Evolutionary conservation across 495 filamentous ascomycete genomes (phyloP).

Genomic region (Talaromyces borbonicus): DNA sequence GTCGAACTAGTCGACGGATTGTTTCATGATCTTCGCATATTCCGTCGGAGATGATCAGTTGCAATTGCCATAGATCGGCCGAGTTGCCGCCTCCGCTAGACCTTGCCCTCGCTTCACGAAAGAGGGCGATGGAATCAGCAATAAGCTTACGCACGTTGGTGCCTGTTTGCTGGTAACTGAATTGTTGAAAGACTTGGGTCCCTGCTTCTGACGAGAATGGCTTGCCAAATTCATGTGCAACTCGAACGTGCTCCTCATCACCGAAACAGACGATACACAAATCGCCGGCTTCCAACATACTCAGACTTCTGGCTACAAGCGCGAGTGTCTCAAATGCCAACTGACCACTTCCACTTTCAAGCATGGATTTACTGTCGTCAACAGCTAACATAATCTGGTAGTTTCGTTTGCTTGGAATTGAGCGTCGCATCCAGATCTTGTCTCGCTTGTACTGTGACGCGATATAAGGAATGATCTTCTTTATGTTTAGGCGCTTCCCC

Average conservation of each 20-base stretch:
- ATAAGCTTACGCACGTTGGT: constrained; percentile 80
- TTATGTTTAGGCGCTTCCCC: constrained; percentile 96
- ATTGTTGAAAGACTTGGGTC: constrained; percentile 67
- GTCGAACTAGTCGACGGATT: constrained; percentile 68
- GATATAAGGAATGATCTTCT: constrained; percentile 98
- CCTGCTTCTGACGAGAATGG: constrained; percentile 80
- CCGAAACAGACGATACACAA: constrained; percentile 87
- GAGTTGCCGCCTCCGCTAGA: constrained; percentile 37
- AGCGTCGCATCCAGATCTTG: constrained; percentile 98
- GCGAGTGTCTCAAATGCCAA: constrained; percentile 89
- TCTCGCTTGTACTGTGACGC: constrained; percentile 95
- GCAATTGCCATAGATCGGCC: constrained; percentile 90
- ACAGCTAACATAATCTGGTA: constrained; percentile 97
- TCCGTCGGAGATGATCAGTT: constrained; percentile 87
- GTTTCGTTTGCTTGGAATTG: constrained; percentile 78
- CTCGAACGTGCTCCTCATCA: constrained; percentile 56
- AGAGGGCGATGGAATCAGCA: constrained; percentile 63
- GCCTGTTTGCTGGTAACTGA: constrained; percentile 72
- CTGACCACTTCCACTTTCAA: constrained; percentile 53
- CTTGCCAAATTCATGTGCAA: constrained; percentile 79
- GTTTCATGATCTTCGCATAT: constrained; percentile 83
- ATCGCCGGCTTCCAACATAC: constrained; percentile 87
- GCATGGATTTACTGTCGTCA: constrained; percentile 92
- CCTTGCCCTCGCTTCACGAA: constrained; percentile 62
- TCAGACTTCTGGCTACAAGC: constrained; percentile 72